These are phyloP conservation scores for Termitomyces sp. DNA, from an alignment of 768 basidiomycete species.

Conservation along the genomic window DNA sequence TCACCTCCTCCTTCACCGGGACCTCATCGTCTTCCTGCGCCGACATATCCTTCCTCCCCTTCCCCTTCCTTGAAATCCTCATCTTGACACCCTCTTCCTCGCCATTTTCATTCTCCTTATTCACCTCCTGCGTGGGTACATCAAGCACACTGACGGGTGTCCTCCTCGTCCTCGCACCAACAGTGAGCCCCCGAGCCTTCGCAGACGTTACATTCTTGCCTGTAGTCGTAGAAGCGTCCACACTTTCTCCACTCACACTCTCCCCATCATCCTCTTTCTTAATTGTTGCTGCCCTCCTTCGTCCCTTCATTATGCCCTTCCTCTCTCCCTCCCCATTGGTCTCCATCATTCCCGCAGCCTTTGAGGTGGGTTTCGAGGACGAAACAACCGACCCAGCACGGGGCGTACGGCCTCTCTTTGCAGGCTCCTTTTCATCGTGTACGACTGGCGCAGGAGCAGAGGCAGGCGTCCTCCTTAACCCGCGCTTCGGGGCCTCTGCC, in stretches of 20 bases:
- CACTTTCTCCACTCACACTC: not conserved
- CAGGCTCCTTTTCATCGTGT: not conserved
- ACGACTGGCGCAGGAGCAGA: not conserved
- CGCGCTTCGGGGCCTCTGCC: not conserved
- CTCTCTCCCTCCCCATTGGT: not conserved
- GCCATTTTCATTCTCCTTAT: constrained; percentile 35
- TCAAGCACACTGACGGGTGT: constrained; percentile 31
- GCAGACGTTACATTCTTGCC: constrained; percentile 6
- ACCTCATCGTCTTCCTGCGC: constrained; percentile 17
- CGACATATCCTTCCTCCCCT: constrained; percentile 17
- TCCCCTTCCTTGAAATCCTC: constrained; percentile 25
- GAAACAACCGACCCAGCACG: not conserved
- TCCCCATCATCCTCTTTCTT: constrained; percentile 7
- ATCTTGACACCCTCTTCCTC: constrained; percentile 18
- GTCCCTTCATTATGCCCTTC: constrained; percentile 10
- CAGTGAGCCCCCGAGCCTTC: constrained; percentile 1
- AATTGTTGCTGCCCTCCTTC: constrained; percentile 14
- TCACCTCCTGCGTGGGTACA: constrained; percentile 17
- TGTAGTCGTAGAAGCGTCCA: not conserved
- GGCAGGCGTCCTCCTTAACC: not conserved
- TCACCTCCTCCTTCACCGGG: constrained; percentile 9
- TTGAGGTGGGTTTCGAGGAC: not conserved
- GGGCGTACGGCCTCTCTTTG: constrained; percentile 18
- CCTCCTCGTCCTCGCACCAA: constrained; percentile 17
- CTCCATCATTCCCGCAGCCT: not conserved